Conservation (phyloP, 2,329 filamentous ascomycete genomes). For the Xylariaceae sp. region DNA sequence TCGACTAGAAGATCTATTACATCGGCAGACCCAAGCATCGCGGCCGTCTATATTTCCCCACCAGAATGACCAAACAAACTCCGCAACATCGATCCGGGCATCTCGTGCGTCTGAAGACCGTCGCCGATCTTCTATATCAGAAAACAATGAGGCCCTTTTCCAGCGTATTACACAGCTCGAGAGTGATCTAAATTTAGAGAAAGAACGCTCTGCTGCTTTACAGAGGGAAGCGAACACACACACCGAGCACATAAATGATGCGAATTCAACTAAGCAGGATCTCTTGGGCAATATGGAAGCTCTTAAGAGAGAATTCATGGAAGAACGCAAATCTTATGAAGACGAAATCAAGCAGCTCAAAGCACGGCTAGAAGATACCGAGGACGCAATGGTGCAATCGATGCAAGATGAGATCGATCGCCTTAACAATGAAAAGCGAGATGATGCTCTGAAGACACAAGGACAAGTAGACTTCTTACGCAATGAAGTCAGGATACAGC, state of each 20-base stretch:
- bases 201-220: conserved; percentile 67
- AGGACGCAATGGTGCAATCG: conserved; percentile 83
- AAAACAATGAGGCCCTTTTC: conserved; percentile 53
- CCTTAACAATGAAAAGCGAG: conserved; percentile 61
- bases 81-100: conserved; percentile 55
- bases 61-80: conserved; percentile 56
- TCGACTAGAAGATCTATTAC: conserved; percentile 88
- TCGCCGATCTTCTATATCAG: conserved; percentile 49
- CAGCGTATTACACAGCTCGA: conserved; percentile 70
- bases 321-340: conserved; percentile 83
- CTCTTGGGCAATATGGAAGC: conserved; percentile 94
- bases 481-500: conserved; percentile 64
- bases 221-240: conserved; percentile 72
- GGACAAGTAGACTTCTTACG: conserved; percentile 68
- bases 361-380: conserved; percentile 81
- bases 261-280: conserved; percentile 90
- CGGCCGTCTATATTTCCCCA: conserved; percentile 63
- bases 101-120: conserved; percentile 50
- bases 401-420: conserved; percentile 75
- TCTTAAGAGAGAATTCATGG: conserved; percentile 84
- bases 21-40: conserved; percentile 73
- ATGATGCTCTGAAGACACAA: conserved; percentile 63
- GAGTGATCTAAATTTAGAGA: conserved; percentile 76
- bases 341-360: conserved; percentile 79
- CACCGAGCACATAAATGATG: conserved; percentile 76